Evolutionary conservation across 169 alveolate genomes (phyloP), one percentile per base, ranked within the genome.

Genomic region (Amoebophrya sp.): DNA sequence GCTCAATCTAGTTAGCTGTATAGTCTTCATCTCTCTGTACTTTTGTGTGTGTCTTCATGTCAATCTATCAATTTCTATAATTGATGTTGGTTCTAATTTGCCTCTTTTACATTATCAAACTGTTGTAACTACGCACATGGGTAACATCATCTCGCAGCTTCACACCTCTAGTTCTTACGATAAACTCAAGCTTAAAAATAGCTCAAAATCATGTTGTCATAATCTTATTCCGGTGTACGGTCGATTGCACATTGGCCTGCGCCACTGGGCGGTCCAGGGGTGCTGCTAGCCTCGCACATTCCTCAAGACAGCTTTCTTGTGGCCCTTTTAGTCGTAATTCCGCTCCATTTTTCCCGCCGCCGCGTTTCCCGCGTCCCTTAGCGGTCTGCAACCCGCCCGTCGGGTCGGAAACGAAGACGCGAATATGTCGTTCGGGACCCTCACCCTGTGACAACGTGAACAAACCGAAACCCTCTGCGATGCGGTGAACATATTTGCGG

Each of bases 311-410:
- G 36, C n/a, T 29, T 36, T 65, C 83, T 36, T 65, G 83, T 36
- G 83, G 83, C 33, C 83, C 83, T 36, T 65, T 65, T 36, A 65
- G 83, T 10, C 83, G 12, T 10, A 65, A 6, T 36, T 65, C 83
- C 33, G 39, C 83, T 29, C 38, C 33, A 1, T 1, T 18, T 10
- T 26, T 26, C 83, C n/a, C n/a, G 12, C 83, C 83, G 12, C 83
- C 83, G 83, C 83, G 36, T 36, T 65, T 65, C 33, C 83, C 83
- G 33, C 83, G 83, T 1, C 83, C 83, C 83, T 65, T 65, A 29
- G 83, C 83, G 39, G 18, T 36, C 83, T 65, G 83, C 83, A 65
- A 0, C 83, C 83, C 83, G 83, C 83, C 83, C 38, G 83, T 65
- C 38, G 83, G 83, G 83, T 65, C 83, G 36, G 83, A 65, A 1